These are phyloP conservation scores for Heritiera littoralis DNA, from an alignment of 345 rosid species.

Conservation along the genomic window DNA sequence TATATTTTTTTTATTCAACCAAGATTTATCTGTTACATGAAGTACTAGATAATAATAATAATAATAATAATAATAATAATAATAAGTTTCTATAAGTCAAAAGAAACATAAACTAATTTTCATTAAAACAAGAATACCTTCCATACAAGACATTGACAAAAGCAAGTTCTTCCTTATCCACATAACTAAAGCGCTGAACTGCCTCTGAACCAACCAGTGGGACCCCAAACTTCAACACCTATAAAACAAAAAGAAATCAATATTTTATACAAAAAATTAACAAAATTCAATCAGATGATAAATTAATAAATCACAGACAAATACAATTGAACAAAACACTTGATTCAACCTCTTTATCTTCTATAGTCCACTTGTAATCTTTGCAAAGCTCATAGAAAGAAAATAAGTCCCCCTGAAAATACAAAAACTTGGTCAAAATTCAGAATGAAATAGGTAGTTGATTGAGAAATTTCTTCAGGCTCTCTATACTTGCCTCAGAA, in stretches of 20 bases:
- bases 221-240: slow-evolving; percentile 56
- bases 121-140: slow-evolving; percentile 46
- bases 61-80: slow-evolving; percentile 3
- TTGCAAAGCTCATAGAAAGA: slow-evolving; percentile 81
- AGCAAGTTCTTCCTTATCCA: slow-evolving; percentile 48
- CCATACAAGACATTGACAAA: slow-evolving; percentile 67
- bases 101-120: background rate
- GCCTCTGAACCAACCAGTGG: slow-evolving; percentile 36
- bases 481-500: slow-evolving; percentile 60
- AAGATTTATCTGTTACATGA: background rate
- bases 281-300: slow-evolving; percentile 3
- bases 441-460: slow-evolving; percentile 16
- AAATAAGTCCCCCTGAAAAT: slow-evolving; percentile 75
- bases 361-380: slow-evolving; percentile 68
- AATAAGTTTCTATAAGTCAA: background rate
- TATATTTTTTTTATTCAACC: background rate
- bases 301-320: slow-evolving; percentile 21
- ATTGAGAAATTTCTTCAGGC: slow-evolving; percentile 23
- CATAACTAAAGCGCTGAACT: slow-evolving; percentile 25
- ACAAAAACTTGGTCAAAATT: slow-evolving; percentile 28
- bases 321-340: slow-evolving; percentile 13
- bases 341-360: slow-evolving; percentile 67
- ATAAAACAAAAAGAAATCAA: slow-evolving; percentile 20
- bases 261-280: background rate
- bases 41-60: background rate